A percentile compares a stretch with the other conserved stretches of the same genome.
Conservation (phyloP, 2,329 filamentous ascomycete genomes). For the Talaromyces sp. region DNA sequence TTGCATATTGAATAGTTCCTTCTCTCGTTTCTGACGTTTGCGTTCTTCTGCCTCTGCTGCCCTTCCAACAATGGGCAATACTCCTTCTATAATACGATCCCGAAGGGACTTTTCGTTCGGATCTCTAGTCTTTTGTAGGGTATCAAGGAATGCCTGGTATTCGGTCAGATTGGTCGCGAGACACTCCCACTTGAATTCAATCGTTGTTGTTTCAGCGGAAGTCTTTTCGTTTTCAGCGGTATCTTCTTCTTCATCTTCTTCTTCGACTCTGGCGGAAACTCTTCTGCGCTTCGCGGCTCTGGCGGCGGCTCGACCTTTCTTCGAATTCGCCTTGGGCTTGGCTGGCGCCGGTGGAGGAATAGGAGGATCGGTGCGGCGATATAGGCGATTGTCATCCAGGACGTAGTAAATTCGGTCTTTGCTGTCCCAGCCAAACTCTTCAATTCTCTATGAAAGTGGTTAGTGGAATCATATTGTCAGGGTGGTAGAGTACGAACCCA, state of each 20-base stretch:
- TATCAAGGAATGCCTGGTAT: conserved; percentile 66
- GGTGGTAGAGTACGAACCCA: conserved; percentile 61
- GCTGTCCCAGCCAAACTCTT: conserved; percentile 70
- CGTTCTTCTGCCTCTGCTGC: conserved; percentile 65
- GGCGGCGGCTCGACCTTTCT: conserved; percentile 59
- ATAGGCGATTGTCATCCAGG: conserved; percentile 89
- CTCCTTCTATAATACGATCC: conserved; percentile 68
- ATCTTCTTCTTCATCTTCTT: conserved; percentile 39
- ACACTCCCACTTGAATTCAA: conserved; percentile 84
- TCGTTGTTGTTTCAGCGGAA: conserved; percentile 60
- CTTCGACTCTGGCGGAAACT: conserved; percentile 38
- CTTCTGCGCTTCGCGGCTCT: conserved; percentile 72
- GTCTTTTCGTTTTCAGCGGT: conserved; percentile 37
- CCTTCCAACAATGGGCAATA: conserved; percentile 80
- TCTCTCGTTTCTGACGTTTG: conserved; percentile 71
- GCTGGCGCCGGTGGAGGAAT: conserved; percentile 54
- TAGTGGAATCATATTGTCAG: not conserved
- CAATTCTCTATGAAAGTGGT: conserved; percentile 37
- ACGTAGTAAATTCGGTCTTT: conserved; percentile 85
- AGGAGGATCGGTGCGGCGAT: conserved; percentile 76
- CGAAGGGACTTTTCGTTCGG: conserved; percentile 78
- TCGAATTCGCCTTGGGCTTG: conserved; percentile 63
- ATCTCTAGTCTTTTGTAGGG: conserved; percentile 72
- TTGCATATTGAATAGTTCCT: conserved; percentile 74
- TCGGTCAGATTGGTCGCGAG: conserved; percentile 78